Conservation (phyloP, 1,284 basidiomycete species). For the Mycena sp. region DNA sequence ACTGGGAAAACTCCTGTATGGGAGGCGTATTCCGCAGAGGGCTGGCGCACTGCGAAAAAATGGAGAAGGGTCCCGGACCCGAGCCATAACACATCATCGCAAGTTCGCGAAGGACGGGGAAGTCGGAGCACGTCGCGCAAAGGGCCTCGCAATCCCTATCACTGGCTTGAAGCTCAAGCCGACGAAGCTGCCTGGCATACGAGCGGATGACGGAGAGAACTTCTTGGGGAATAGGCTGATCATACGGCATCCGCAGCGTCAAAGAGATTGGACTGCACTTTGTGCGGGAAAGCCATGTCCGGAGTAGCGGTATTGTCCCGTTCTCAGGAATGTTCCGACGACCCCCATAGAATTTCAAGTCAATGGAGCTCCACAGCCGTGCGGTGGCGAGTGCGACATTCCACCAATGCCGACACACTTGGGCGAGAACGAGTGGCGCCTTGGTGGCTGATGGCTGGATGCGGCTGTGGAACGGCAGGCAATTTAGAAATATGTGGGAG, state of each 20-base stretch:
- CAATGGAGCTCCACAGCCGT: background rate
- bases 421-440: slow-evolving; percentile 5
- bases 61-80: background rate
- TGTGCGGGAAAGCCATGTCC: too few relatives aligned
- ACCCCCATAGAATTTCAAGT: too few relatives aligned
- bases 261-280: too few relatives aligned
- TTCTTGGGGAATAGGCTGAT: too few relatives aligned
- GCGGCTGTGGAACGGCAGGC: background rate
- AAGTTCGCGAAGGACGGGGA: slow-evolving; percentile 4
- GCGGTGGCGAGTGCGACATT: slow-evolving; percentile 1
- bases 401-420: slow-evolving; percentile 1
- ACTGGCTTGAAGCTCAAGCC: too few relatives aligned
- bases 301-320: too few relatives aligned
- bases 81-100: background rate
- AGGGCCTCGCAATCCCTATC: too few relatives aligned
- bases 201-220: too few relatives aligned
- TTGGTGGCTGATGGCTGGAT: background rate
- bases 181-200: too few relatives aligned
- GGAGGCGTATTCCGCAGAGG: slow-evolving; percentile 1
- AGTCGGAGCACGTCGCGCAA: background rate
- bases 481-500: background rate
- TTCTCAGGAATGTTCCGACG: too few relatives aligned
- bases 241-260: too few relatives aligned
- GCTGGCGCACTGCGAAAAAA: background rate
- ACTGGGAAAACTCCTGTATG: background rate